Conservation (phyloP, 2,329 filamentous ascomycete genomes). For the Aspergillus sojae region DNA sequence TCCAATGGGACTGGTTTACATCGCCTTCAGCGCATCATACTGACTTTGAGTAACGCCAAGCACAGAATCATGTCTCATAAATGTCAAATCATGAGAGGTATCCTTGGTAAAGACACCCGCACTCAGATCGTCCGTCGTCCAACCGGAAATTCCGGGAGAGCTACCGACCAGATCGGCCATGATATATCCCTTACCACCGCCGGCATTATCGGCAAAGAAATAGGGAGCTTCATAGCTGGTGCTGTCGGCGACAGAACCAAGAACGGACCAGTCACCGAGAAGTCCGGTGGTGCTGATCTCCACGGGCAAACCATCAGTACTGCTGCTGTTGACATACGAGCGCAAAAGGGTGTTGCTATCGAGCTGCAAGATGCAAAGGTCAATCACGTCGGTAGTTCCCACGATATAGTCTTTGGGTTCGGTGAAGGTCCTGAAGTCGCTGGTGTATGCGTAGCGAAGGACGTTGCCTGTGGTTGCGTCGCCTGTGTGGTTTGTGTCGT, state of each 20-base stretch:
- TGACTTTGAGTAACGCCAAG: constrained; percentile 14
- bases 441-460: constrained; percentile 18
- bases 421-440: constrained; percentile 19
- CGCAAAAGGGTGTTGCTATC: constrained; percentile 13
- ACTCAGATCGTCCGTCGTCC: constrained; percentile 12
- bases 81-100: constrained; percentile 11
- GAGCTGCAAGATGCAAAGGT: constrained; percentile 12
- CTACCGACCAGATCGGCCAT: constrained; percentile 14
- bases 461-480: constrained; percentile 9
- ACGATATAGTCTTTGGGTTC: constrained; percentile 15
- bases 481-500: constrained; percentile 13
- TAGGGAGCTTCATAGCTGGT: constrained; percentile 18
- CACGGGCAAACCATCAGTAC: constrained; percentile 4
- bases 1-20: background rate
- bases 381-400: constrained; percentile 9
- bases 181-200: constrained; percentile 14
- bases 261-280: constrained; percentile 14
- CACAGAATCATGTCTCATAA: constrained; percentile 18
- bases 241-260: constrained; percentile 12
- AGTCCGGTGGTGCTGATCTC: constrained; percentile 17
- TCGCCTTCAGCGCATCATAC: constrained; percentile 16
- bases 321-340: constrained; percentile 16
- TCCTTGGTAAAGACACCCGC: constrained; percentile 8
- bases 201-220: constrained; percentile 17
- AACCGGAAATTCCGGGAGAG: constrained; percentile 11